Percentiles rank a stretch among this genome's conserved stretches.
Conservation (phyloP, 1,139 yeast species). For the Petasospora fabianii region DNA sequence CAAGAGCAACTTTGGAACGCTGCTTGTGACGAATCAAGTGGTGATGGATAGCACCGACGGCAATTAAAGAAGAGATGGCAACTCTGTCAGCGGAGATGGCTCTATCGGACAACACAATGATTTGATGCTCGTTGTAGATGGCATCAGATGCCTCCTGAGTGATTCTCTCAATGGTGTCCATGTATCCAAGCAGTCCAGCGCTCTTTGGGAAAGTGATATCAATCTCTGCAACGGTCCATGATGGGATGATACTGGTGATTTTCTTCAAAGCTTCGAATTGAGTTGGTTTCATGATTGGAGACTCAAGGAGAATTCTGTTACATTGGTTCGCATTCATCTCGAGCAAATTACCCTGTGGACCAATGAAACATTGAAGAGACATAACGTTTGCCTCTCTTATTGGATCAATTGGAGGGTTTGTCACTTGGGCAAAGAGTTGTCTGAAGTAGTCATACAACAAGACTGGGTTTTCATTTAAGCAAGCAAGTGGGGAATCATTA, state of each 20-base stretch:
- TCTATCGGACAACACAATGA: conserved; percentile 75
- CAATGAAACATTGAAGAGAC: conserved; percentile 95
- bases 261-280: conserved; percentile 74
- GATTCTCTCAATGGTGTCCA: conserved; percentile 78
- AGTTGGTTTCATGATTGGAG: conserved; percentile 74
- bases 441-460: conserved; percentile 91
- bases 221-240: conserved; percentile 78
- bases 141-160: conserved; percentile 87
- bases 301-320: conserved; percentile 74
- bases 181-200: conserved; percentile 84
- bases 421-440: conserved; percentile 95
- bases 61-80: conserved; percentile 84
- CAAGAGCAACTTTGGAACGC: conserved; percentile 90
- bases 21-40: conserved; percentile 93
- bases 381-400: conserved; percentile 94
- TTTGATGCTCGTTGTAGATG: conserved; percentile 68
- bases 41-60: conserved; percentile 97
- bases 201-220: conserved; percentile 86
- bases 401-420: conserved; percentile 98
- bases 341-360: conserved; percentile 93
- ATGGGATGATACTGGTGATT: conserved; percentile 72
- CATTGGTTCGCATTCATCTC: conserved; percentile 93
- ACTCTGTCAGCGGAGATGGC: conserved; percentile 57
- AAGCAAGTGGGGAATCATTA: conserved; percentile 95
- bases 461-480: conserved; percentile 90